Percentiles rank a stretch among this genome's conserved stretches.
phyloP scores from a whole-genome alignment of 176 grass and related monocot genomes.

The Bromus sterilis region DNA sequence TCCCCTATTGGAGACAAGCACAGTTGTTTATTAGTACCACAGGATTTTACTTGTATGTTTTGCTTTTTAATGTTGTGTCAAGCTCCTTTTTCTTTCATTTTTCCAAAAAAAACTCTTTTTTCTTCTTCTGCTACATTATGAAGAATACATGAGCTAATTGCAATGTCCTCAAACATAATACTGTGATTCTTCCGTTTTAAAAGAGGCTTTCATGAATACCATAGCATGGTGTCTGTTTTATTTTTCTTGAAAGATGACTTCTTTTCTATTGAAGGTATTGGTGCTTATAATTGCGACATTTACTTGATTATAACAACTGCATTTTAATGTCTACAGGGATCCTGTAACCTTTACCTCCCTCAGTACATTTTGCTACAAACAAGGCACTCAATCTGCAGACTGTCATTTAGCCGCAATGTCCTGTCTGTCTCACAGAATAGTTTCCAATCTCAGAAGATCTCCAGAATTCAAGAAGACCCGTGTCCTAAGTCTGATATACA shows the following conservation, averaged over 20 bases:
- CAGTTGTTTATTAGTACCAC: neutral
- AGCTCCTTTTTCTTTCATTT: neutral
- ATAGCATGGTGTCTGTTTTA: neutral
- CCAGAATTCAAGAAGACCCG: conserved; percentile 19
- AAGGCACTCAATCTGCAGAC: neutral
- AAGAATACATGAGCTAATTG: neutral
- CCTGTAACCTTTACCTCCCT: neutral
- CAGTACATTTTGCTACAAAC: neutral
- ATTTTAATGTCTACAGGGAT: conserved; percentile 21
- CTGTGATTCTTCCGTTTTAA: neutral
- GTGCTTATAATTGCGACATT: neutral
- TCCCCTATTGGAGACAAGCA: neutral
- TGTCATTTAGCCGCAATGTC: conserved; percentile 21
- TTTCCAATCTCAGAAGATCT: conserved; percentile 20
- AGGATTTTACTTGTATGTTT: neutral
- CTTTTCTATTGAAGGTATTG: neutral
- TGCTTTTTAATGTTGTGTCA: neutral
- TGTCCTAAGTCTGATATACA: conserved; percentile 10
- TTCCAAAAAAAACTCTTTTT: no score
- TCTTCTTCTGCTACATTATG: neutral
- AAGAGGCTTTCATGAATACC: neutral
- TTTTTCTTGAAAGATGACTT: neutral
- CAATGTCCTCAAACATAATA: neutral
- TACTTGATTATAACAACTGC: neutral
- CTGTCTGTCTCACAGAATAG: neutral